Evolutionary conservation across 2,329 filamentous ascomycete species (phyloP).

Genomic region (Hypoxylon sp.): DNA sequence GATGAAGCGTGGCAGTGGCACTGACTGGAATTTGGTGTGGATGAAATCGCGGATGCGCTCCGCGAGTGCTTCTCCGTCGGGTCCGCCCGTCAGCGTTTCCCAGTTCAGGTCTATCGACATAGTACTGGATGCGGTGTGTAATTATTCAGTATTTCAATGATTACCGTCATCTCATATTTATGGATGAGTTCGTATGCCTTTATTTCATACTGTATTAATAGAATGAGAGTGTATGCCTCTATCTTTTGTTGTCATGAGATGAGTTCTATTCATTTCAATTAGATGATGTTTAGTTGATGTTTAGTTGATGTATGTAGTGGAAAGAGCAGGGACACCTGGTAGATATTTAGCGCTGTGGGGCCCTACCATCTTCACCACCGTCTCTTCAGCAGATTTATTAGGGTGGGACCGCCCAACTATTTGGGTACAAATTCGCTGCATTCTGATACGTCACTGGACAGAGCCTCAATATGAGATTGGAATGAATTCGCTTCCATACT

Average conservation of each 20-base stretch:
- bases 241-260: conserved; percentile 18
- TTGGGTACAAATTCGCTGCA: conserved; percentile 2
- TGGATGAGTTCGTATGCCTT: not conserved
- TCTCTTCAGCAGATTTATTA: not conserved
- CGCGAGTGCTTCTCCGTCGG: conserved; percentile 87
- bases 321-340: not conserved
- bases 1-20: conserved; percentile 94
- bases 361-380: not conserved
- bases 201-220: not conserved
- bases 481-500: not conserved
- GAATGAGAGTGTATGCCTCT: conserved; percentile 1
- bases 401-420: conserved; percentile 2
- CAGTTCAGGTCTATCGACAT: conserved; percentile 99
- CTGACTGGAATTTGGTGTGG: conserved; percentile 94
- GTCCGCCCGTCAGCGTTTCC: conserved; percentile 90
- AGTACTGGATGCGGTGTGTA: conserved; percentile 19
- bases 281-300: conserved; percentile 12
- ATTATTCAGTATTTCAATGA: conserved; percentile 15
- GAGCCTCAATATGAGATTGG: not conserved
- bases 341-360: conserved; percentile 18
- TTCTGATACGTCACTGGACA: conserved; percentile 14
- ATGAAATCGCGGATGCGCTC: conserved; percentile 92
- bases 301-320: not conserved
- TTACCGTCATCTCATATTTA: conserved; percentile 21
- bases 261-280: conserved; percentile 11